Evolutionary conservation across 495 filamentous ascomycete genomes (phyloP), one percentile per base, ranked within the genome.

Genomic region (Penicillium simplicissimum): DNA sequence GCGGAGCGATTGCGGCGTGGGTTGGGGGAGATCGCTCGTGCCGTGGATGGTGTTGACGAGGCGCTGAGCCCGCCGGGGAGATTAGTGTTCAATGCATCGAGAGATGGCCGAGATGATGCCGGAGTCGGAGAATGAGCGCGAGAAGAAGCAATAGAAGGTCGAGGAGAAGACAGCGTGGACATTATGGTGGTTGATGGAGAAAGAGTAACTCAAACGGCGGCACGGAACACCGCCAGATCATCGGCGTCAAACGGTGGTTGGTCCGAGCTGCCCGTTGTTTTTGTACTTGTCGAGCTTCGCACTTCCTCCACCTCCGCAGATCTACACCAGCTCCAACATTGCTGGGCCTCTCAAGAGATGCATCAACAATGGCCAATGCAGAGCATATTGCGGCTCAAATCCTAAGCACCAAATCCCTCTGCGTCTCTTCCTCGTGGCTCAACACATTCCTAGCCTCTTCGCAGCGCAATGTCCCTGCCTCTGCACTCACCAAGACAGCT

Each of bases 121-220:
- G 86, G 87, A 5, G 84, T 87, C 14, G 80, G 77, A 25, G 80
- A 79, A 23, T 70, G 73, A 34, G 86, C 86, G 57, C 87, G 82
- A 15, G 87, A 87, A 47, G 88, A 87, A 43, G 90, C 86, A 61
- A 89, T 88, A 36, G 89, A 84, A 23, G 84, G 84, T 48, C 88
- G 85, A 21, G 88, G 88, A 40, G 89, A 87, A 28, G 91, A 88
- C 48, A 90, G 82, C 21, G 90, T 92, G 15, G 92, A 92, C 91
- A 95, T 96, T 48, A 57, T 78, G 59, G 52, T 21, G 51, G 40
- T 45, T 59, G 52, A 38, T 51, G 58, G 33, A 36, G 37, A 48
- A 53, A 52, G 57, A 59, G 17, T 25, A 31, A 1, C 58, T 51
- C 38, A 38, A 42, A 51, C 31, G 48, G 31, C 60, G 60, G 33